These are phyloP conservation scores for Tolypocladium nubicola DNA, from an alignment of 2,329 filamentous ascomycete genomes.

Conservation along the genomic window DNA sequence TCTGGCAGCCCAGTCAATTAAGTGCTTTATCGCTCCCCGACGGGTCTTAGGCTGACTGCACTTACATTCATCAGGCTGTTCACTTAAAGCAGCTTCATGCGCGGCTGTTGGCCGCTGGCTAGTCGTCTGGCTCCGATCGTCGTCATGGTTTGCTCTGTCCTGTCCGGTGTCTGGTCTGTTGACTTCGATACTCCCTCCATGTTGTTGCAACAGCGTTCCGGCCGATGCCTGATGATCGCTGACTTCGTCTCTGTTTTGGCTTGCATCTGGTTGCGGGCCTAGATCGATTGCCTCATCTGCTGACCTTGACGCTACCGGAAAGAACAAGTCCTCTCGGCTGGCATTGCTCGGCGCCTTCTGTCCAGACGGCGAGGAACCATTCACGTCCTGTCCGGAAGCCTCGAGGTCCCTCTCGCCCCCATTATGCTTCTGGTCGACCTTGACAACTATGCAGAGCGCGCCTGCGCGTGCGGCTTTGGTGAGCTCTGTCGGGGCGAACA, in stretches of 20 bases:
- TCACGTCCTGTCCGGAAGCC: neutral
- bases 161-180: neutral
- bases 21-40: neutral
- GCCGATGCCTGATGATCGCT: neutral
- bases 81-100: neutral
- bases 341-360: neutral
- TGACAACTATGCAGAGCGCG: constrained; percentile 3
- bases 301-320: neutral
- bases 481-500: constrained; percentile 4
- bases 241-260: neutral
- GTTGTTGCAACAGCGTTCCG: neutral
- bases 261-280: neutral
- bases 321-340: neutral
- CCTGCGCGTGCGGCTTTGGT: constrained; percentile 3
- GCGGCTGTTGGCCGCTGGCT: neutral
- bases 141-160: neutral
- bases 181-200: neutral
- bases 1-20: neutral
- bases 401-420: neutral
- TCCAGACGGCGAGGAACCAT: neutral
- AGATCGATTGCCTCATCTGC: neutral
- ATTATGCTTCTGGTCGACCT: neutral
- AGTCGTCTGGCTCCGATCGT: neutral
- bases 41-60: neutral
- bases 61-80: neutral